These are phyloP conservation scores for Coccinonectria pachysandricola DNA, from an alignment of 2,329 filamentous ascomycete species.

Conservation along the genomic window DNA sequence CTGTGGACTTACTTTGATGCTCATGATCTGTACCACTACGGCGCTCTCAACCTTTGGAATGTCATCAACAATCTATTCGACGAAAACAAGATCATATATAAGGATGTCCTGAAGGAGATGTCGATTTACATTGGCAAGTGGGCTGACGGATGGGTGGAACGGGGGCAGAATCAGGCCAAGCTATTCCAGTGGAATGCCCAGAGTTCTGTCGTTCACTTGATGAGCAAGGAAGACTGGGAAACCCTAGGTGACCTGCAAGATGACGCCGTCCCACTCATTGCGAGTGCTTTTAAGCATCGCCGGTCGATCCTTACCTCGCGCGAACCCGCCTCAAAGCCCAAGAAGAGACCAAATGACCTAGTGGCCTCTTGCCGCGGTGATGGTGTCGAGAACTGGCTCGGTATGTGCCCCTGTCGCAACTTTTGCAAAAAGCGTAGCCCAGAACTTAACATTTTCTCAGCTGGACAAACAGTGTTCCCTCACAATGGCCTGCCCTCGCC, in stretches of 20 bases:
- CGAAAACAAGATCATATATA: conserved; percentile 28
- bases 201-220: conserved; percentile 18
- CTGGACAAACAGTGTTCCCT: conserved; percentile 18
- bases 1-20: conserved; percentile 40
- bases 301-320: conserved; percentile 15
- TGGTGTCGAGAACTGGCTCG: conserved; percentile 27
- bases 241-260: conserved; percentile 20
- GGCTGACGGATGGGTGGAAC: conserved; percentile 27
- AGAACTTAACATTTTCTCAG: conserved; percentile 14
- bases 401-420: conserved; percentile 23
- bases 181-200: conserved; percentile 21
- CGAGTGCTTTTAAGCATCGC: conserved; percentile 24
- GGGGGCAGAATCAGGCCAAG: conserved; percentile 19
- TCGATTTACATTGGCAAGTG: conserved; percentile 24
- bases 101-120: conserved; percentile 14
- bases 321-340: conserved; percentile 1
- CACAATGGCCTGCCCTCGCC: conserved; percentile 20
- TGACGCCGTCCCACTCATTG: conserved; percentile 20
- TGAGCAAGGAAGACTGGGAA: conserved; percentile 18
- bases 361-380: conserved; percentile 15
- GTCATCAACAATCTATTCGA: conserved; percentile 30
- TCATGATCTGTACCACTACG: conserved; percentile 35
- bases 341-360: conserved; percentile 15
- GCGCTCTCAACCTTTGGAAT: conserved; percentile 38
- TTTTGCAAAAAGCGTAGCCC: too few species aligned